Percentiles rank a stretch among this genome's conserved stretches.
Conservation (phyloP, 2,329 filamentous ascomycete genomes). For the Ramichloridium luteum region DNA sequence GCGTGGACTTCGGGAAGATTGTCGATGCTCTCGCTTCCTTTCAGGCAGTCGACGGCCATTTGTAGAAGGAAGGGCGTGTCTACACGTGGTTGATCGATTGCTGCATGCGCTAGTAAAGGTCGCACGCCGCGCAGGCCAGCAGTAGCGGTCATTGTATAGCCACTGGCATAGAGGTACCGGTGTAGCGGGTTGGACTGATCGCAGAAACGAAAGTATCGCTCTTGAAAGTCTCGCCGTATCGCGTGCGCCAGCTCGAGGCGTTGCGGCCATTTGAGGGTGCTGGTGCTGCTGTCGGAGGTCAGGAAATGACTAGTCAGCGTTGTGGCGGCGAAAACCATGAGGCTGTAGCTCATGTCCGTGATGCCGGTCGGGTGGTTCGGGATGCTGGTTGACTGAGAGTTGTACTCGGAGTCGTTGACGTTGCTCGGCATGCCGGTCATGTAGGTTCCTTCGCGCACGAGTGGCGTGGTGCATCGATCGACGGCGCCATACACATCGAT, state of each 20-base stretch:
- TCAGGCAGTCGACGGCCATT: conserved; percentile 34
- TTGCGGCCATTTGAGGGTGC: conserved; percentile 17
- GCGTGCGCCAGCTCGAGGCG: conserved; percentile 15
- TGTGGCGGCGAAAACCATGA: conserved; percentile 9
- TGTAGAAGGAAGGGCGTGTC: conserved; percentile 18
- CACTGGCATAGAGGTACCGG: conserved; percentile 12
- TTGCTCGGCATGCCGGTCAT: conserved; percentile 16
- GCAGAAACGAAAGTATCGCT: conserved; percentile 16
- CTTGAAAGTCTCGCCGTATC: conserved; percentile 11
- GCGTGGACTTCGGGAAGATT: conserved; percentile 27
- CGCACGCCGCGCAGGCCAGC: conserved; percentile 18
- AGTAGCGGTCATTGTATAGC: conserved; percentile 15
- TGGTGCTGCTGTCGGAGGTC: conserved; percentile 7
- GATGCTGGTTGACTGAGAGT: conserved; percentile 13
- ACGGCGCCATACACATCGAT: conserved; percentile 17
- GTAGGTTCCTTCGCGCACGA: conserved; percentile 10
- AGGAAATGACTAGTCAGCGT: conserved; percentile 10
- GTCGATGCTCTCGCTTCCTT: conserved; percentile 26
- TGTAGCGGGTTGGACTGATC: conserved; percentile 14
- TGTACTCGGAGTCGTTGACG: conserved; percentile 21
- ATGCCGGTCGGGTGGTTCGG: conserved; percentile 9
- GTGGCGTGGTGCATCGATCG: conserved; percentile 17
- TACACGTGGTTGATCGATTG: conserved; percentile 15
- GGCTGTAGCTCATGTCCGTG: conserved; percentile 20
- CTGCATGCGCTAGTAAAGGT: conserved; percentile 15